phyloP scores from a whole-genome alignment of 306 rosid genomes.

The Dalbergia cochinchinensis region DNA sequence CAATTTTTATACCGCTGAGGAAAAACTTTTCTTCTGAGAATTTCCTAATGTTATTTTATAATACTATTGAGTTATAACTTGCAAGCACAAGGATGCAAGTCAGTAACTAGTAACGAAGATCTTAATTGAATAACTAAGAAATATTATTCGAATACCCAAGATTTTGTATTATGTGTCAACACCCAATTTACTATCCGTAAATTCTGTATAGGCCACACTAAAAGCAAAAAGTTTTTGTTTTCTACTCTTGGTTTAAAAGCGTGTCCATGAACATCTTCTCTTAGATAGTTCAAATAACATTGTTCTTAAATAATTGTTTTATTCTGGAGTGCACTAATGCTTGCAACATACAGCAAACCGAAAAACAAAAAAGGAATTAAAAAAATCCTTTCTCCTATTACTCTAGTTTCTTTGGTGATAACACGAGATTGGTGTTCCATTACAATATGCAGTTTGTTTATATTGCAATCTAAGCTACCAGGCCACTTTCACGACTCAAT shows the following conservation, averaged over 20 bases:
- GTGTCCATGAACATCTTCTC: no score
- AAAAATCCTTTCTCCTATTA: neutral
- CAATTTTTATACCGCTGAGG: no score
- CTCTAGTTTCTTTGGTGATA: slow-evolving; percentile 21
- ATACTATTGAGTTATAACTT: neutral
- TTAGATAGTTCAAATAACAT: no score
- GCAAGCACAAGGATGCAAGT: neutral
- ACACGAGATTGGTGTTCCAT: neutral
- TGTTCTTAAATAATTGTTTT: neutral
- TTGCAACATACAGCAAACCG: neutral
- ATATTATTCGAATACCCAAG: no score
- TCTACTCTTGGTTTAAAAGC: no score
- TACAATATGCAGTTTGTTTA: neutral
- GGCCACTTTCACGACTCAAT: neutral
- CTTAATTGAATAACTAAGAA: neutral
- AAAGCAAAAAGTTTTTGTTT: no score
- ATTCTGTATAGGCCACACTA: no score
- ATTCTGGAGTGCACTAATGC: slow-evolving; percentile 2
- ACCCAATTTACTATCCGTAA: no score
- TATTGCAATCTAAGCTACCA: neutral
- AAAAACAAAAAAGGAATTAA: neutral
- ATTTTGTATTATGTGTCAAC: no score
- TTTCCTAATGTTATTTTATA: no score
- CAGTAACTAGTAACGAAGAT: neutral
- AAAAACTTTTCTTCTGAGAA: no score